These are phyloP conservation scores for Boletellus ananas DNA, from an alignment of 768 basidiomycete genomes.

Conservation along the genomic window DNA sequence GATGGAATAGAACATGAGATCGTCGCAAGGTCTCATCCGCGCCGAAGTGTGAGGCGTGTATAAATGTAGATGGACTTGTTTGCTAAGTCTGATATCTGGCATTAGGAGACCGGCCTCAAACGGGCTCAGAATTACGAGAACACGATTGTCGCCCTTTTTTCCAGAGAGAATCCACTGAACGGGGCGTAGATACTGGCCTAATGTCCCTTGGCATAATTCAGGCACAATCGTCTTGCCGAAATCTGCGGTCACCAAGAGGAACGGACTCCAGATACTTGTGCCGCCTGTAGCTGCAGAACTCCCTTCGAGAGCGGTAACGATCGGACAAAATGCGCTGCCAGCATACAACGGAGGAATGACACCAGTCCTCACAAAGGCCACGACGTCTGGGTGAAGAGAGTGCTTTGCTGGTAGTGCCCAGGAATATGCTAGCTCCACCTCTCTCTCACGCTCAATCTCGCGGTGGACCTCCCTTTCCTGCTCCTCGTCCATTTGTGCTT, in stretches of 20 bases:
- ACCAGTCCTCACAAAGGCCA: neutral
- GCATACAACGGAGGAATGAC: neutral
- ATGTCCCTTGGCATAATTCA: neutral
- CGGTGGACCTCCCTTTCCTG: slow-evolving; percentile 32
- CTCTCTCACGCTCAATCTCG: neutral
- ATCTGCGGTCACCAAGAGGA: slow-evolving; percentile 1
- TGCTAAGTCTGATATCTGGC: neutral
- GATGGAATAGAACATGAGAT: neutral
- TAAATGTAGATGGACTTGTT: slow-evolving; percentile 1
- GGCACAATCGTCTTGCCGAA: neutral
- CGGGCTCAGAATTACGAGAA: slow-evolving; percentile 4
- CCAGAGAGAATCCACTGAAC: slow-evolving; percentile 2
- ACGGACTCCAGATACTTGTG: neutral
- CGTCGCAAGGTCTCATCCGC: neutral
- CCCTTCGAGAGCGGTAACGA: neutral
- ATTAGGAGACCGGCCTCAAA: neutral
- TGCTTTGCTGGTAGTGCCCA: neutral
- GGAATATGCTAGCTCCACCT: neutral
- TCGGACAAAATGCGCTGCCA: neutral
- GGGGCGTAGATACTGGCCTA: neutral
- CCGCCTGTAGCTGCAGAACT: neutral
- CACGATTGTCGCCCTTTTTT: neutral
- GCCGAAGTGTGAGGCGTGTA: neutral
- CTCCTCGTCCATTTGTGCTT: slow-evolving; percentile 35
- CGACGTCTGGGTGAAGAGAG: slow-evolving; percentile 1